Evolutionary conservation across 2,329 filamentous ascomycete genomes (phyloP).

Genomic region (Rachicladosporium sp.): DNA sequence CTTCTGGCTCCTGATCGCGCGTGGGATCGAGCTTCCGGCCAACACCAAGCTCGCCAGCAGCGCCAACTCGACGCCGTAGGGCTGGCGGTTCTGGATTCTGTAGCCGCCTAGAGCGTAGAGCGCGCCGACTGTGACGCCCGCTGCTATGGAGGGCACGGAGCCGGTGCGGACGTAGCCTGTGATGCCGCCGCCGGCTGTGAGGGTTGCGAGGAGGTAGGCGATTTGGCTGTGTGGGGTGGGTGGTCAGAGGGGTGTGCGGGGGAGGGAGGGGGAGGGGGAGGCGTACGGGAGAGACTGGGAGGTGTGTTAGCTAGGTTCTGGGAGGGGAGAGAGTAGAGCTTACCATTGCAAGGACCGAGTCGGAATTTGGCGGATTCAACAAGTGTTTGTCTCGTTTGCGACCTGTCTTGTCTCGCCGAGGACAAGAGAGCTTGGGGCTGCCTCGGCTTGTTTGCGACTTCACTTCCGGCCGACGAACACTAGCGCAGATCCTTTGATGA

Average conservation of each 20-base stretch:
- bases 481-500: too few species aligned
- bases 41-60: constrained; percentile 78
- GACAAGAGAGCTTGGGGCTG: too few species aligned
- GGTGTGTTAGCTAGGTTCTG: too few species aligned
- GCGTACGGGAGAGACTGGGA: neutral
- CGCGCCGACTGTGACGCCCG: constrained; percentile 69
- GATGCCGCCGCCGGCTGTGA: constrained; percentile 78
- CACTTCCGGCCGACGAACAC: too few species aligned
- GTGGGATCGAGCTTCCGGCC: constrained; percentile 70
- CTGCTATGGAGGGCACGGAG: constrained; percentile 75
- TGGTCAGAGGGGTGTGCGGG: neutral
- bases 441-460: too few species aligned
- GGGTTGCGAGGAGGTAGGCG: constrained; percentile 64
- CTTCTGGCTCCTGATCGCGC: constrained; percentile 74
- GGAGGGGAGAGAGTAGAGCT: too few species aligned
- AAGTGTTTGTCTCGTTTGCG: too few species aligned
- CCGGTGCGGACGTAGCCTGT: constrained; percentile 76
- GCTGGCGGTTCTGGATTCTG: constrained; percentile 59
- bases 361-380: too few species aligned
- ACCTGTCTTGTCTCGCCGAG: too few species aligned
- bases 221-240: constrained; percentile 28
- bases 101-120: constrained; percentile 71
- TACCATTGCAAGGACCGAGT: too few species aligned
- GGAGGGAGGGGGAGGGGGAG: constrained; percentile 2
- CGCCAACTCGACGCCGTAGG: constrained; percentile 81